These are phyloP conservation scores for Linnemannia schmuckeri DNA, from an alignment of 192 early-diverging fungal species.

Conservation along the genomic window DNA sequence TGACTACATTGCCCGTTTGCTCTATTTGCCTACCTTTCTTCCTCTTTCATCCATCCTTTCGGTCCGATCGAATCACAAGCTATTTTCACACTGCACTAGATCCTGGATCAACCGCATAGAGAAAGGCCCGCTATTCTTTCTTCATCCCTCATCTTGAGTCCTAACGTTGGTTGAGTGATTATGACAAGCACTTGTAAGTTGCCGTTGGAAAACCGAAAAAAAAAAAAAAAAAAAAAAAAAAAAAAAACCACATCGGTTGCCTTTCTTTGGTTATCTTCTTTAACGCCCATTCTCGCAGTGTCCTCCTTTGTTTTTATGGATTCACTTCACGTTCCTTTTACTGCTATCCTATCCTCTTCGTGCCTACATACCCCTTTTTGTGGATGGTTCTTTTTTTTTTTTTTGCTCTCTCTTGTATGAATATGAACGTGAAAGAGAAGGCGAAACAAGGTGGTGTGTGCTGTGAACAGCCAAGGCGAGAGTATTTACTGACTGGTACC, in stretches of 20 bases:
- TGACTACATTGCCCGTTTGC: too few relatives aligned
- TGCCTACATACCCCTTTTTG: background rate
- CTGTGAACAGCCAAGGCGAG: background rate
- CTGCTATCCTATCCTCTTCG: background rate
- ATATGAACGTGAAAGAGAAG: background rate
- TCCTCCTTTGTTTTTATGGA: background rate
- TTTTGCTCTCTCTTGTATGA: background rate
- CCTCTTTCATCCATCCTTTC: background rate
- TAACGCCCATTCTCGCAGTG: background rate
- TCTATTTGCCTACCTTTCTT: too few relatives aligned
- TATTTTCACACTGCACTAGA: background rate
- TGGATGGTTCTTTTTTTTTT: background rate
- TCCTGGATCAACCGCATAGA: background rate
- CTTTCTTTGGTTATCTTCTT: background rate
- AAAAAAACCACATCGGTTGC: background rate
- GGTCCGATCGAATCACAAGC: background rate
- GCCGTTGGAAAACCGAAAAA: background rate
- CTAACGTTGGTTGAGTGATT: background rate
- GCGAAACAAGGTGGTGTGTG: background rate
- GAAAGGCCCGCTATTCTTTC: background rate
- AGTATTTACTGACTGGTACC: background rate
- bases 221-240: background rate
- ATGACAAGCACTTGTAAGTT: slow-evolving; percentile 4
- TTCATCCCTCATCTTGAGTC: background rate
- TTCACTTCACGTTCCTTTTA: background rate